Conservation (phyloP, 2,329 filamentous ascomycete genomes). For the Ophiostoma novo-ulmi region DNA sequence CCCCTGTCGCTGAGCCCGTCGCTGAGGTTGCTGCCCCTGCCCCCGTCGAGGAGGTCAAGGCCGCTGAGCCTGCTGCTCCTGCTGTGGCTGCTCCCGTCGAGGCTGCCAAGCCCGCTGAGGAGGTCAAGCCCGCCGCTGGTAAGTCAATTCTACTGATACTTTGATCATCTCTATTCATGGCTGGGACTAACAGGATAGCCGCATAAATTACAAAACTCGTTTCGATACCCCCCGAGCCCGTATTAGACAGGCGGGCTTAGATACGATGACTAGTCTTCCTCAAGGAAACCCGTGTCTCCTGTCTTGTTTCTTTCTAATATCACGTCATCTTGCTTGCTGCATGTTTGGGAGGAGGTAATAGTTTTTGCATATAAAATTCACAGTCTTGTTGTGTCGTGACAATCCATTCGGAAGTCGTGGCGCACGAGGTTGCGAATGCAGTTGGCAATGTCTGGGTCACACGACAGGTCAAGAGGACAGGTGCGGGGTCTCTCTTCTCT, state of each 20-base stretch:
- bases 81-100: constrained; percentile 19
- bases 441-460: constrained; percentile 16
- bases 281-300: neutral
- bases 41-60: constrained; percentile 31
- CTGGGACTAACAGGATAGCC: neutral
- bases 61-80: constrained; percentile 32
- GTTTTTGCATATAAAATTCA: constrained; percentile 28
- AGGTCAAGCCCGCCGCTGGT: constrained; percentile 31
- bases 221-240: neutral
- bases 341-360: constrained; percentile 11
- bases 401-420: neutral
- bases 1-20: constrained; percentile 27
- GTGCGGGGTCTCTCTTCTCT: neutral
- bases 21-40: constrained; percentile 18
- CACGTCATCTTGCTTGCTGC: neutral
- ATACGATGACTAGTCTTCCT: neutral
- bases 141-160: neutral
- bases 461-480: constrained; percentile 1
- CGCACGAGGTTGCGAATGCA: neutral
- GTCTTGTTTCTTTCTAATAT: neutral
- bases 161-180: neutral
- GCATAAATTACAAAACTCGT: neutral
- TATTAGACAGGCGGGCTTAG: neutral
- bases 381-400: constrained; percentile 24
- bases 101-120: constrained; percentile 27